Conservation (phyloP, 192 early-diverging fungal species). For the Diversispora epigaea region DNA sequence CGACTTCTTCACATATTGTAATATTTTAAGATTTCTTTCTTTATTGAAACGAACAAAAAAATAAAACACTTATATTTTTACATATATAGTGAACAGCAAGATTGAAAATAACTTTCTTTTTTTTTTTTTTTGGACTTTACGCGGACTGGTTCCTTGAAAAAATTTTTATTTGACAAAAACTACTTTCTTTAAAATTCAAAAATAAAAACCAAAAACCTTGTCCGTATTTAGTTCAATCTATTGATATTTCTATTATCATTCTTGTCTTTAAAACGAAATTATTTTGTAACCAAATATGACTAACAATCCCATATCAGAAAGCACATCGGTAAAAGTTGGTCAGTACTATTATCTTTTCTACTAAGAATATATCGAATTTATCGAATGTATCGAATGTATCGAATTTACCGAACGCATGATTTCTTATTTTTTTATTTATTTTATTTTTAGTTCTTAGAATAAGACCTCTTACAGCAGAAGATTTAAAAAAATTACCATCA, state of each 20-base stretch:
- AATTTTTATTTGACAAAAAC: not conserved
- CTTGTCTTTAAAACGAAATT: not conserved
- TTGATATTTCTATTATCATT: no score
- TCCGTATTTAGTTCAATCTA: not conserved
- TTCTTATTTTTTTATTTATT: not conserved
- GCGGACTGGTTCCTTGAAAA: not conserved
- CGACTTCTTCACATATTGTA: not conserved
- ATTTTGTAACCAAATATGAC: slow-evolving; percentile 10
- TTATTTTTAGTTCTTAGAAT: slow-evolving; percentile 14
- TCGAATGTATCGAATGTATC: not conserved
- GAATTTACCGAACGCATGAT: not conserved
- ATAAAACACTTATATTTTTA: no score
- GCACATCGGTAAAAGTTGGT: slow-evolving; percentile 27
- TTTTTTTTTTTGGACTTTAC: not conserved
- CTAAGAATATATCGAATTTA: not conserved
- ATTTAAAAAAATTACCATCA: slow-evolving; percentile 21
- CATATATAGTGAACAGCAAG: not conserved
- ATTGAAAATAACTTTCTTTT: not conserved
- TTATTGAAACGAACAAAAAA: not conserved
- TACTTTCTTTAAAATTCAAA: not conserved
- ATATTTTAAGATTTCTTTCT: no score
- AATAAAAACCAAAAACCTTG: not conserved
- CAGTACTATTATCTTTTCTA: not conserved
- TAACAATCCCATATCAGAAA: slow-evolving; percentile 8
- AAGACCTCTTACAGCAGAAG: slow-evolving; percentile 23